phyloP scores from a whole-genome alignment of 768 basidiomycete genomes.

The Amanita pseudoporphyria region DNA sequence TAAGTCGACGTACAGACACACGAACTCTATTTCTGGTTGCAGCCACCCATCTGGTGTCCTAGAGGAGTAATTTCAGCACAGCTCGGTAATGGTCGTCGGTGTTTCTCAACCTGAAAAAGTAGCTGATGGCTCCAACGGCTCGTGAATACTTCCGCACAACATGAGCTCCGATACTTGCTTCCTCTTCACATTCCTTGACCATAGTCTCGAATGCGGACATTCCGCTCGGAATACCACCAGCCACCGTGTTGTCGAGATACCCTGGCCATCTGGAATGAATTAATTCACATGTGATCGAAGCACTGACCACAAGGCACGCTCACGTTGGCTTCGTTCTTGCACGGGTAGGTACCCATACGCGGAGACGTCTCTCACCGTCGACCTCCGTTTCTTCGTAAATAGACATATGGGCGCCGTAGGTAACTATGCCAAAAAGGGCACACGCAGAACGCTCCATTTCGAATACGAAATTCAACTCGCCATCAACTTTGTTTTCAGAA shows the following conservation, averaged over 20 bases:
- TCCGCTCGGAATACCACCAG: slow-evolving; percentile 85
- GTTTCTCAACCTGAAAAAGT: slow-evolving; percentile 59
- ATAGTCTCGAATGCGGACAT: slow-evolving; percentile 63
- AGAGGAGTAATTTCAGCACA: neutral
- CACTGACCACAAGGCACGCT: slow-evolving; percentile 17
- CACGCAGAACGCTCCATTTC: slow-evolving; percentile 87
- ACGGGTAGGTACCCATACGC: slow-evolving; percentile 84
- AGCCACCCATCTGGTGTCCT: slow-evolving; percentile 68
- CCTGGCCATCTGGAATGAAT: slow-evolving; percentile 59
- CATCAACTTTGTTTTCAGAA: slow-evolving; percentile 20
- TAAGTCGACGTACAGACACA: neutral
- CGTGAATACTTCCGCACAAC: slow-evolving; percentile 51
- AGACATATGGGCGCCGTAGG: slow-evolving; percentile 90
- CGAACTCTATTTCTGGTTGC: slow-evolving; percentile 72
- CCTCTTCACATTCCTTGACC: slow-evolving; percentile 89
- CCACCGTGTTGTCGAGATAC: slow-evolving; percentile 82
- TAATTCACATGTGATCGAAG: neutral
- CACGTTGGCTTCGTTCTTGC: slow-evolving; percentile 85
- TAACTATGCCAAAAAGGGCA: slow-evolving; percentile 80
- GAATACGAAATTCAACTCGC: slow-evolving; percentile 60
- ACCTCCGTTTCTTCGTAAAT: slow-evolving; percentile 41
- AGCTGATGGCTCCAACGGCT: slow-evolving; percentile 64
- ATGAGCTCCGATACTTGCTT: slow-evolving; percentile 71
- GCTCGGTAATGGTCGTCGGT: neutral
- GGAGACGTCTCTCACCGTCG: slow-evolving; percentile 31